phyloP scores from a whole-genome alignment of 2,329 filamentous ascomycete species.

The Alternaria gaisen region DNA sequence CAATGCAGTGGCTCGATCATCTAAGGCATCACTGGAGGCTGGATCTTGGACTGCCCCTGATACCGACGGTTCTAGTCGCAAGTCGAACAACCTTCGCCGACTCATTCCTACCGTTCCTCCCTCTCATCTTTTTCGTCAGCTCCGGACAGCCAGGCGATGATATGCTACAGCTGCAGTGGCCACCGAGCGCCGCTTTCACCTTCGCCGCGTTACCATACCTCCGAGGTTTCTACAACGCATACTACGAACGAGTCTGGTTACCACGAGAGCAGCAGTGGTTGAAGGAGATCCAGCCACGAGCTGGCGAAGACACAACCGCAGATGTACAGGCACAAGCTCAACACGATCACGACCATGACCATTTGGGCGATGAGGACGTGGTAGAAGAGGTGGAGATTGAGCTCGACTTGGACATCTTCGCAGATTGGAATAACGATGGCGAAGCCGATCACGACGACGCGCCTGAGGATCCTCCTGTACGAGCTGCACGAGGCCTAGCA shows the following conservation, averaged over 20 bases:
- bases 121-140: conserved; percentile 68
- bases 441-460: conserved; percentile 50
- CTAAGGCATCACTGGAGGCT: conserved; percentile 59
- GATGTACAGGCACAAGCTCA: conserved; percentile 28
- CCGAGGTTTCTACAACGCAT: conserved; percentile 68
- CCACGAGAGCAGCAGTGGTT: conserved; percentile 68
- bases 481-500: conserved; percentile 36
- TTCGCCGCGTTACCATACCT: conserved; percentile 73
- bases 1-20: conserved; percentile 41
- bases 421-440: conserved; percentile 54
- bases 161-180: conserved; percentile 67
- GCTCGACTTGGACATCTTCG: conserved; percentile 53
- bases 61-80: conserved; percentile 73
- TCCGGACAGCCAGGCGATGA: conserved; percentile 57
- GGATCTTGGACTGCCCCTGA: conserved; percentile 70
- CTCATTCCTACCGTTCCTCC: conserved; percentile 68
- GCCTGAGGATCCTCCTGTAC: conserved; percentile 44
- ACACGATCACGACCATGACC: conserved; percentile 33
- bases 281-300: conserved; percentile 68
- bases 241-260: conserved; percentile 68
- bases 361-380: conserved; percentile 54
- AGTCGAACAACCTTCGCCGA: conserved; percentile 72
- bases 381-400: conserved; percentile 59
- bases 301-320: conserved; percentile 43
- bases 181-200: conserved; percentile 71